These are phyloP conservation scores for Talaromyces funiculosus DNA, from an alignment of 2,329 filamentous ascomycete genomes.

Conservation along the genomic window DNA sequence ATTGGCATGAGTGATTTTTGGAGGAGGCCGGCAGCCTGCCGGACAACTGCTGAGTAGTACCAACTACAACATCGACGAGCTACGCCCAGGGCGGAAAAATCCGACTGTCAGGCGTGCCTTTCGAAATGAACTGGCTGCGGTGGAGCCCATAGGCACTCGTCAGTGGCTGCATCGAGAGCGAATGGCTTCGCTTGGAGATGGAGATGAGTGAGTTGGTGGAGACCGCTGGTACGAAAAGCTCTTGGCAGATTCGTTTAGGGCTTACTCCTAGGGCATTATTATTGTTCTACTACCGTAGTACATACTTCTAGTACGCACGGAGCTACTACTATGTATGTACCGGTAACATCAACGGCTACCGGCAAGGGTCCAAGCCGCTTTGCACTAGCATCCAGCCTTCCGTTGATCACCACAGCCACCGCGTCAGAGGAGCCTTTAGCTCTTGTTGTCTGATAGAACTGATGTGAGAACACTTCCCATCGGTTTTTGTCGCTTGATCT, in stretches of 20 bases:
- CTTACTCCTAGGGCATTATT: not conserved
- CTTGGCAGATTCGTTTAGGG: not conserved
- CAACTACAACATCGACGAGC: not conserved
- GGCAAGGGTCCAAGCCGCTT: not conserved
- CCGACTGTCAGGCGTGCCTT: not conserved
- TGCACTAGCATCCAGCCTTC: not conserved
- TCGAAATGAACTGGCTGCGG: not conserved
- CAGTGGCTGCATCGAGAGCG: not conserved
- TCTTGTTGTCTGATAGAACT: not conserved
- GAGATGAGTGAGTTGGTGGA: not conserved
- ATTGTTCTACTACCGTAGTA: too few relatives aligned
- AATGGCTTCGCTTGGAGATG: not conserved
- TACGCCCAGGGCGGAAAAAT: not conserved
- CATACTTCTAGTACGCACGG: too few relatives aligned
- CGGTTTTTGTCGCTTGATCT: not conserved
- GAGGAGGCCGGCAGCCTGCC: not conserved
- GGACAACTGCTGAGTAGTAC: not conserved
- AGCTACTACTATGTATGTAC: not conserved
- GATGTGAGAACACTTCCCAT: not conserved
- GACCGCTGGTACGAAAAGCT: not conserved
- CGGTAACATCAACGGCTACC: too few relatives aligned
- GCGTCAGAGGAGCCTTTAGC: conserved; percentile 2
- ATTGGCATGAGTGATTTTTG: not conserved
- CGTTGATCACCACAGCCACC: conserved; percentile 8
- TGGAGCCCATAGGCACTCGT: not conserved